A percentile compares a stretch with the other conserved stretches of the same genome.
These are phyloP conservation scores for Neonectria ditissima DNA, from an alignment of 2,329 filamentous ascomycete species.

Conservation along the genomic window DNA sequence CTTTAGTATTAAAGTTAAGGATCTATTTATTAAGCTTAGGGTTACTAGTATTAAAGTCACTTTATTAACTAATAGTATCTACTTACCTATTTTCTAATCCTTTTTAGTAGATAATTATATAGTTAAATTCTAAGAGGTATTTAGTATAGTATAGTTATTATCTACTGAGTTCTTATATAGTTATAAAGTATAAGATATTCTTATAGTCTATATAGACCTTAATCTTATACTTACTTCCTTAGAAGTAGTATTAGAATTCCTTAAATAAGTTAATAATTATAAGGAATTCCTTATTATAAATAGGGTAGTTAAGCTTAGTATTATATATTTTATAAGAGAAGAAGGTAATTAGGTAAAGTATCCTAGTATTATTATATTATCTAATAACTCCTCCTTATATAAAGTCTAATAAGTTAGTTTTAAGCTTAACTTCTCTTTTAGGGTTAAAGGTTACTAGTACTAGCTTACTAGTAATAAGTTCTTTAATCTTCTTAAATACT, in stretches of 20 bases:
- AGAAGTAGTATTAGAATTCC: slow-evolving; percentile 39
- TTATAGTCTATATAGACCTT: slow-evolving; percentile 40
- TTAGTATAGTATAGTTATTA: slow-evolving; percentile 31
- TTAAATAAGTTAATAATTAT: slow-evolving; percentile 41
- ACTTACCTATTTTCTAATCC: slow-evolving; percentile 26
- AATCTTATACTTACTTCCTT: slow-evolving; percentile 28
- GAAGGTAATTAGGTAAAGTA: slow-evolving; percentile 27
- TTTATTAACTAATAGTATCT: slow-evolving; percentile 21
- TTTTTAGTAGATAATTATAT: slow-evolving; percentile 35
- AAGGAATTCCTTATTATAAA: slow-evolving; percentile 43
- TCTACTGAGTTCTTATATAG: slow-evolving; percentile 29
- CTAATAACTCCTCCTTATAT: background rate
- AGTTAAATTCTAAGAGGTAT: slow-evolving; percentile 34
- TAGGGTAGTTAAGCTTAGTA: slow-evolving; percentile 40
- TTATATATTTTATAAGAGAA: slow-evolving; percentile 37
- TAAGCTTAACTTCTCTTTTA: background rate
- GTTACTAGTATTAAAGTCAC: slow-evolving; percentile 18
- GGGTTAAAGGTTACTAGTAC: slow-evolving; percentile 24
- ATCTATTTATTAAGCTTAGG: slow-evolving; percentile 26
- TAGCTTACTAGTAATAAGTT: slow-evolving; percentile 5
- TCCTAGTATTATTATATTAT: slow-evolving; percentile 28
- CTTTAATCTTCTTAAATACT: no score
- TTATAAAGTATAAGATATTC: slow-evolving; percentile 37
- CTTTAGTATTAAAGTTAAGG: slow-evolving; percentile 3
- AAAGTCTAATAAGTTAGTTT: slow-evolving; percentile 14